A percentile compares a stretch with the other conserved stretches of the same genome.
Conservation (phyloP, 306 rosid genomes). For the Cucurbita maxima region DNA sequence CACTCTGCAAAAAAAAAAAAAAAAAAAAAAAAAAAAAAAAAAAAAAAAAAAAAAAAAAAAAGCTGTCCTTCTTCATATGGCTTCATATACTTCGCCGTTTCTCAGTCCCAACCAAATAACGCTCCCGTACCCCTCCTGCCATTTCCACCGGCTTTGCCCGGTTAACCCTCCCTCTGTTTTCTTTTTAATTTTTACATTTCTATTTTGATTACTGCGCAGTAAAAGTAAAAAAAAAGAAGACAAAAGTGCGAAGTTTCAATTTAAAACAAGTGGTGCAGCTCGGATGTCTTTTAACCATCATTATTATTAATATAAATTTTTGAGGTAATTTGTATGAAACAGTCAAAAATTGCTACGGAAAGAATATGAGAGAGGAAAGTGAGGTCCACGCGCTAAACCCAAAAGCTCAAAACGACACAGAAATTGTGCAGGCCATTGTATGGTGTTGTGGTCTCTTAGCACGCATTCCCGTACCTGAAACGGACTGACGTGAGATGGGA, state of each 20-base stretch:
- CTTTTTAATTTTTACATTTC: neutral
- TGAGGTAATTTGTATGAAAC: no score
- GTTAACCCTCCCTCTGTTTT: slow-evolving; percentile 15
- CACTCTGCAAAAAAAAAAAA: slow-evolving; percentile 12
- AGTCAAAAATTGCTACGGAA: no score
- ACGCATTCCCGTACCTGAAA: slow-evolving; percentile 46
- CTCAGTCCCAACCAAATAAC: slow-evolving; percentile 4
- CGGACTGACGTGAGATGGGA: slow-evolving; percentile 29
- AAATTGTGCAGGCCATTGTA: slow-evolving; percentile 22
- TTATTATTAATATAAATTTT: no score
- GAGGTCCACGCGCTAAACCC: slow-evolving; percentile 16
- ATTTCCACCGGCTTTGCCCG: slow-evolving; percentile 38
- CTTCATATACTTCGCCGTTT: slow-evolving; percentile 46
- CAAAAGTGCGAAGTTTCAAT: neutral
- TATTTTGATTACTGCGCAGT: slow-evolving; percentile 7
- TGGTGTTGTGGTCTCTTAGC: slow-evolving; percentile 10
- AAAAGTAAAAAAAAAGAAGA: neutral
- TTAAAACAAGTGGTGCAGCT: neutral
- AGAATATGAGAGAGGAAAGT: neutral
- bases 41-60: neutral
- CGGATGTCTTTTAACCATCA: no score
- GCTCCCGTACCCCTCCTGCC: neutral
- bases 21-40: neutral
- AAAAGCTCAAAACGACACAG: slow-evolving; percentile 5
- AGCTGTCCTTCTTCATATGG: slow-evolving; percentile 11